These are phyloP conservation scores for Spathaspora sp. DNA, from an alignment of 805 yeast genomes.

Conservation along the genomic window DNA sequence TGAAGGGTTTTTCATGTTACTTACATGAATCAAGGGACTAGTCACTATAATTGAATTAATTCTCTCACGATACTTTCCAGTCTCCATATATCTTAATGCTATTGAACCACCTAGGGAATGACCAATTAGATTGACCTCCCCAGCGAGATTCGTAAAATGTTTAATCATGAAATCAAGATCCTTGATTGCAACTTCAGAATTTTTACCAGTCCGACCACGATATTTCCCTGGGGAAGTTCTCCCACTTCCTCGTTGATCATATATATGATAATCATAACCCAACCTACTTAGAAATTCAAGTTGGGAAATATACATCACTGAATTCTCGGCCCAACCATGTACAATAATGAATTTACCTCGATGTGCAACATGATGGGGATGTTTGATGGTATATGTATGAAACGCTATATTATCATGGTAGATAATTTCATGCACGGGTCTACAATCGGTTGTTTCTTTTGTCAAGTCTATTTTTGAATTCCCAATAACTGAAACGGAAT, in stretches of 20 bases:
- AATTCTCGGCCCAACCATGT: slow-evolving; percentile 13
- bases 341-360: slow-evolving; percentile 8
- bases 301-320: slow-evolving; percentile 6
- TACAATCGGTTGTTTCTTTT: neutral
- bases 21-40: slow-evolving; percentile 6
- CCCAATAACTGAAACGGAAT: neutral
- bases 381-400: neutral
- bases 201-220: slow-evolving; percentile 8
- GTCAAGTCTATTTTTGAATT: neutral
- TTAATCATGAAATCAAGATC: slow-evolving; percentile 11
- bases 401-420: neutral
- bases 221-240: slow-evolving; percentile 8
- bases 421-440: neutral
- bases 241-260: slow-evolving; percentile 12
- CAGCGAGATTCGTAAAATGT: neutral
- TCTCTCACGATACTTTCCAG: slow-evolving; percentile 7
- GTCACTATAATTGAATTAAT: slow-evolving; percentile 3
- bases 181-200: neutral
- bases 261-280: slow-evolving; percentile 10
- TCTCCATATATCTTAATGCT: slow-evolving; percentile 6
- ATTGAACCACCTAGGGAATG: slow-evolving; percentile 13
- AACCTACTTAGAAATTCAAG: slow-evolving; percentile 8
- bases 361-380: slow-evolving; percentile 1
- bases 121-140: slow-evolving; percentile 3
- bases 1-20: neutral